Base-by-base conservation (phyloP, 352 stramenopile species). In the Phytophthora palmivora region DNA sequence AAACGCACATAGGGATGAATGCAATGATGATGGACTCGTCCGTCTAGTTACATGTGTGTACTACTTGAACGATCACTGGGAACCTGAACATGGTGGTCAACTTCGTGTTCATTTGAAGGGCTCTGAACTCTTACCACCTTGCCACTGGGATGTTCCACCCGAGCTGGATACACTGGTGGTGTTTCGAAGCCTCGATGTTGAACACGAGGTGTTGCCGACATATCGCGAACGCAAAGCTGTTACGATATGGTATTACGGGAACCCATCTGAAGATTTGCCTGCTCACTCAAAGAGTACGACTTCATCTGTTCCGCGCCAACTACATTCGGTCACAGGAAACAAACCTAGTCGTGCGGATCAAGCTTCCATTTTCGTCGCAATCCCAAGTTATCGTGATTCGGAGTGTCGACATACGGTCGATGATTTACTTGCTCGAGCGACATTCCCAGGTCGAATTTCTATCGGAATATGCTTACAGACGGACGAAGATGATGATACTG, bases 181-280 rank as follows among this genome's bases (percentile, higher is more conserved):
- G 21, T 98, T 99, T 70, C 84, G 90, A 38, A 97, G 89, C 19
- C 79, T 93, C 41, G 63, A 96, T 42, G 82, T 98, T 8, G 88
- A 98, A 36, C 95, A 98, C 63, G 88, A 98, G 60, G 83, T 94
- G 12, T 57, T 97, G 36, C 91, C 92, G 12, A 91, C 82, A 39
- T 78, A 79, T 42, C 62, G 80, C 30, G 68, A 94, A n/a, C 87
- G 96, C 30, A 88, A 96, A 65, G 96, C 96, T 30, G 65, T 98
- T 39, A 98, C 95, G 15, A 86, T 98, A 45, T 99, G 96, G 96
- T 97, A 97, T 48, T 98, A 98, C 46, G 94, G 92, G 19, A 64
- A 72, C 19, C 37, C 53, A 24, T 41, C 38, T 14, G 14, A 52
- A 49, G 45, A 14, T 46, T 49, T 38, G 7, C 19, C 24, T 34